Evolutionary conservation across 2,329 filamentous ascomycete species (phyloP), one percentile per base, ranked within the genome.

Genomic region (Aspergillus sergii): DNA sequence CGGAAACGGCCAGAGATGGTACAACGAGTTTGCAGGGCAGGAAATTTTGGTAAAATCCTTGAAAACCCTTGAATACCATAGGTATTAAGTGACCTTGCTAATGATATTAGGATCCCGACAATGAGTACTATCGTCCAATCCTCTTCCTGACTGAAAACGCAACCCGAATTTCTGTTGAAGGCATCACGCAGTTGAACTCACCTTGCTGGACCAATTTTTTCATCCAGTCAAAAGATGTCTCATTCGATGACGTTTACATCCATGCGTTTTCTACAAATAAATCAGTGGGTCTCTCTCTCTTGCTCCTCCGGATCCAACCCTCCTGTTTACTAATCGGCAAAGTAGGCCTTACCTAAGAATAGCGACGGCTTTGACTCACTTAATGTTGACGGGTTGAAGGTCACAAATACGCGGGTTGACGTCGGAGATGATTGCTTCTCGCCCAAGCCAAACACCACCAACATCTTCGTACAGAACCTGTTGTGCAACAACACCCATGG

Each of bases 141-240:
- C 79, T 89, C 3, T 89, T 89, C 75, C 79, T 87, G 43, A 86
- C 85, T 0, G 85, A 88, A 71, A 88, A 88, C 55, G 83, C 85
- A 0, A 88, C 86, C 5, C 84, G 86, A 26, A 72, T 89, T 2
- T 80, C 81, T 4, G 81, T 89, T 6, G 81, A 84, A 41, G 87
- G 87, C 1, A 86, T 89, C 59, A 83, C 84, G 19, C 81, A 88
- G 68, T 83, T 87, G 63, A 85, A 88, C 72, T 87, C 85, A 0
- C 86, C 87, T 1, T 88, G 85, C 77, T 89, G 87, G 86, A 88
- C 84, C 2, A 89, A 86, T 70, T 89, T 88, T 67, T 78, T 89
- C 41, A 85, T 88, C 16, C 82, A 83, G 36, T 86, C 81, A 67
- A 79, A 86, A 71, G 83, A 86, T 64, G 76, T 88, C 57, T 79